These are phyloP conservation scores for Backusella circina DNA, from an alignment of 192 early-diverging fungal genomes.

Conservation along the genomic window DNA sequence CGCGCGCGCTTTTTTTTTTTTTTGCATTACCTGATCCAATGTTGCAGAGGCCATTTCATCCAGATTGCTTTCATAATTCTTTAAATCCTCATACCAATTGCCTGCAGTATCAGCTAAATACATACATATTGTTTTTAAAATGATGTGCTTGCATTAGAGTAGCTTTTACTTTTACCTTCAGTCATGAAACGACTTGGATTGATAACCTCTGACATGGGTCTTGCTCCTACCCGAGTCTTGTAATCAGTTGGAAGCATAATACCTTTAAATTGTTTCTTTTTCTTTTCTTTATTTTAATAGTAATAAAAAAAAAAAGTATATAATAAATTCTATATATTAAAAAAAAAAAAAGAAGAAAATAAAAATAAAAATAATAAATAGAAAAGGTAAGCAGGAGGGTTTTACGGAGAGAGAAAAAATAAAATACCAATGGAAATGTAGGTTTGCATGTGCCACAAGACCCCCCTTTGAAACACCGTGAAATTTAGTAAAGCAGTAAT, in stretches of 20 bases:
- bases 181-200: conserved; percentile 13
- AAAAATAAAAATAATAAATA: not conserved
- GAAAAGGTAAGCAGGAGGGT: too few species aligned
- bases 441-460: too few species aligned
- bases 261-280: not conserved
- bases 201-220: conserved; percentile 23
- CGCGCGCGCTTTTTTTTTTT: not conserved
- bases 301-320: not conserved
- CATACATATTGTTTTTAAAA: not conserved
- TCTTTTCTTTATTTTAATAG: not conserved
- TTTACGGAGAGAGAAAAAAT: too few species aligned
- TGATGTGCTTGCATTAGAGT: not conserved
- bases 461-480: too few species aligned
- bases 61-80: conserved; percentile 89
- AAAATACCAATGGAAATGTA: too few species aligned
- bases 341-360: not conserved
- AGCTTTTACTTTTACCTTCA: conserved; percentile 8
- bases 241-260: conserved; percentile 12
- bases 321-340: not conserved
- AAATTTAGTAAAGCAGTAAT: too few species aligned
- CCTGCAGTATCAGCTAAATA: conserved; percentile 65
- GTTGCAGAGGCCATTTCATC: conserved; percentile 87
- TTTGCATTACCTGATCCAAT: conserved; percentile 53
- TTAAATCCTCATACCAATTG: conserved; percentile 89
- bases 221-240: conserved; percentile 15